Evolutionary conservation across 495 filamentous ascomycete genomes (phyloP), one percentile per base, ranked within the genome.

Genomic region (Pseudoneurospora amorphoporcata): DNA sequence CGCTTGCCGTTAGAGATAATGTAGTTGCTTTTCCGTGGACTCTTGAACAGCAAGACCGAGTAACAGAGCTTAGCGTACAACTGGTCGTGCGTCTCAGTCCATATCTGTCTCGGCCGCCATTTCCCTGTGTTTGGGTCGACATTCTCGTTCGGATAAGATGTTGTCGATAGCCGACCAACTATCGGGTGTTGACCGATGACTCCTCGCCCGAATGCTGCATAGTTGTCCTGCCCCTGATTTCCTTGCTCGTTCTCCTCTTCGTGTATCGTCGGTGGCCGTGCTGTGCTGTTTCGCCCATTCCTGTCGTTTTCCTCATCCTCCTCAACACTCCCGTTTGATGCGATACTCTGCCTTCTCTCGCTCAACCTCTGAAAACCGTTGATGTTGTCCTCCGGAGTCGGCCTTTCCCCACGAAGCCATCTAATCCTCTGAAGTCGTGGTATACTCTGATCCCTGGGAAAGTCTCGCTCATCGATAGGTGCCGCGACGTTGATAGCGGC

Each of bases 401-500:
- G 79, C 70, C 77, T 72, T 69, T 79, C 75, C 23, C 78, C 74
- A 37, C 78, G 78, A 16, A 80, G 43, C 76, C 80, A 82, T 38
- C 79, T 79, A 68, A 81, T 80, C 72, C 83, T 76, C 69, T 82
- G 82, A n/a, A 84, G 78, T 0, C 83, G 77, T 12, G 84, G 82
- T 47, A 84, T 81, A 78, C 87, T 89, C 73, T 85, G 84, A 72
- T 86, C 86, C 9, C 84, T 77, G 0, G 88, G 88, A 47, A 88
- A 82, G 77, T 86, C 78, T 84, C 84, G 39, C 88, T 92, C 80
- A 84, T 90, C 4, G 80, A 86, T 68, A 76, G 92, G 72, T 88
- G 91, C 78, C 87, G 93, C 23, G 76, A 91, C 65, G 83, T 86
- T 72, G 86, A 87, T 45, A 87, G 90, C 10, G 87, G 88, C 53